A percentile compares a stretch with the other conserved stretches of the same genome.
Conservation (phyloP, 768 basidiomycete species). For the Tephrocybe sp. region DNA sequence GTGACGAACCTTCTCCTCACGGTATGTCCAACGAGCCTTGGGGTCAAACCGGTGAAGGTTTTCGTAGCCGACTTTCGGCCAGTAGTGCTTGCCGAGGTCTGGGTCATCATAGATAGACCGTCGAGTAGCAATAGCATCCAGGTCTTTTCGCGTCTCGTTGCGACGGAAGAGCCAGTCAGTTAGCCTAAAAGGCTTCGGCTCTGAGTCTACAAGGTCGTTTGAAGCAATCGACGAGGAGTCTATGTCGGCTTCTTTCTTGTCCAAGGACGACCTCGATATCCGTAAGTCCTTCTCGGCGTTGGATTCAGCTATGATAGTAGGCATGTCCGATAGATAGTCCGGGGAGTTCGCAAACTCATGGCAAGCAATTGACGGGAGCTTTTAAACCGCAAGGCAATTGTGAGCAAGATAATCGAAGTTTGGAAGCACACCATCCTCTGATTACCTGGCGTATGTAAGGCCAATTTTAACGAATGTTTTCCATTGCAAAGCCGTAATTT, state of each 20-base stretch:
- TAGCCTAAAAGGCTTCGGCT: slow-evolving; percentile 34
- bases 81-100: slow-evolving; percentile 40
- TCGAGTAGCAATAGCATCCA: slow-evolving; percentile 44
- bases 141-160: slow-evolving; percentile 21
- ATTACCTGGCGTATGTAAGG: slow-evolving; percentile 7
- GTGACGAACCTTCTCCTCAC: slow-evolving; percentile 45
- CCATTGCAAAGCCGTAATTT: not conserved
- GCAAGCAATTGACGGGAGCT: not conserved
- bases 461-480: not conserved
- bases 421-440: slow-evolving; percentile 20
- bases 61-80: slow-evolving; percentile 52
- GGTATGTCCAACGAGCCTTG: slow-evolving; percentile 55
- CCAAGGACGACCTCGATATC: slow-evolving; percentile 8
- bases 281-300: not conserved
- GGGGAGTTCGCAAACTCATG: not conserved
- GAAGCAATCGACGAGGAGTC: slow-evolving; percentile 16
- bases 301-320: not conserved
- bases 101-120: slow-evolving; percentile 54
- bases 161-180: slow-evolving; percentile 33
- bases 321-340: slow-evolving; percentile 8
- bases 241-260: slow-evolving; percentile 1
- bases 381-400: slow-evolving; percentile 2
- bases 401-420: slow-evolving; percentile 8
- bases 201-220: slow-evolving; percentile 33
- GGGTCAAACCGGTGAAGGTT: slow-evolving; percentile 57